Conservation (phyloP, 441 rosid species). For the Brassica balearica region DNA sequence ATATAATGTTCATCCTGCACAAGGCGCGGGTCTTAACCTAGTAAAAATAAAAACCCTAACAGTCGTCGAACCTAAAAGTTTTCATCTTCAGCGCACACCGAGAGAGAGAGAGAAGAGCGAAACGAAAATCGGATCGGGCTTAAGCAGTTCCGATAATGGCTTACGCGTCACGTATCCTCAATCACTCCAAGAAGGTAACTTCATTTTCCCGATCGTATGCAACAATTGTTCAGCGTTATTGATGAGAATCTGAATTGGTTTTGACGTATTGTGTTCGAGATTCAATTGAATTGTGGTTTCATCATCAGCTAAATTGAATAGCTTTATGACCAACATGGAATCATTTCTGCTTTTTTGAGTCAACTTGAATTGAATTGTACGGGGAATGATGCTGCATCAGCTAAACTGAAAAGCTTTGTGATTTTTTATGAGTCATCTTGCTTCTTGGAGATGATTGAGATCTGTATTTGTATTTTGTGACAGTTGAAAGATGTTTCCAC, state of each 20-base stretch:
- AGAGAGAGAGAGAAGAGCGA: constrained; percentile 5
- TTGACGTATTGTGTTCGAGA: background rate
- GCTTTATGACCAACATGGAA: constrained; percentile 1
- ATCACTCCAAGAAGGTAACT: constrained; percentile 36
- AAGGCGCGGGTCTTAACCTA: too few species aligned
- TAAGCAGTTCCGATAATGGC: constrained; percentile 32
- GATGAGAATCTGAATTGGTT: constrained; percentile 8
- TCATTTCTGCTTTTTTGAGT: too few species aligned
- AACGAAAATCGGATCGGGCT: constrained; percentile 28
- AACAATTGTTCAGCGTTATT: background rate
- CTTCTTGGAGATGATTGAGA: constrained; percentile 19
- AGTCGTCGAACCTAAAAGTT: background rate
- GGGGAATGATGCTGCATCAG: too few species aligned
- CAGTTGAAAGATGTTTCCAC: constrained; percentile 62
- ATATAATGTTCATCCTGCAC: too few species aligned
- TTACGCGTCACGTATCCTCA: constrained; percentile 35
- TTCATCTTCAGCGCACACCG: constrained; percentile 10
- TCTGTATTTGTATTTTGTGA: constrained; percentile 4
- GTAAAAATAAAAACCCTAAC: constrained; percentile 30
- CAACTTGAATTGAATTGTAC: too few species aligned
- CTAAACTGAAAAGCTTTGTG: background rate
- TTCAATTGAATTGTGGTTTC: constrained; percentile 25
- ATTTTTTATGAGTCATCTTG: background rate
- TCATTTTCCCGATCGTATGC: background rate
- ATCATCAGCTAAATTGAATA: constrained; percentile 6